phyloP scores from a whole-genome alignment of 805 yeast genomes.

The Ogataea populi-albae region DNA sequence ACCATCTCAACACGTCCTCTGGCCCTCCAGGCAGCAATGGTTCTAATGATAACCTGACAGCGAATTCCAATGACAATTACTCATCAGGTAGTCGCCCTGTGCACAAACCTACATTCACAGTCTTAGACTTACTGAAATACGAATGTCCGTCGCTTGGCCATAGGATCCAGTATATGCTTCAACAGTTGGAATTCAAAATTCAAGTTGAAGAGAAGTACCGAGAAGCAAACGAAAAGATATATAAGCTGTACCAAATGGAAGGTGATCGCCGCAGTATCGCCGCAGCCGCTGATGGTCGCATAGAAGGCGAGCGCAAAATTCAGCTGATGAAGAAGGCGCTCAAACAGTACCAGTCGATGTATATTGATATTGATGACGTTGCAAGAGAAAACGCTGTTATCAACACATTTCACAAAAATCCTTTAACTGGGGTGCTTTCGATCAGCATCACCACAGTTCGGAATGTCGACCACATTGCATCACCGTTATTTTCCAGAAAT shows the following conservation, averaged over 20 bases:
- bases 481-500: slow-evolving; percentile 71
- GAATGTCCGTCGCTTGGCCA: slow-evolving; percentile 95
- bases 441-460: slow-evolving; percentile 74
- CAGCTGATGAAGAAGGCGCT: slow-evolving; percentile 78
- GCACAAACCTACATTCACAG: slow-evolving; percentile 50
- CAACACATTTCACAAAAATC: slow-evolving; percentile 74
- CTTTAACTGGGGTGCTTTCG: slow-evolving; percentile 75
- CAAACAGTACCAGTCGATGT: slow-evolving; percentile 87
- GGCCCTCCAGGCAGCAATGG: too few species aligned
- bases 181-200: slow-evolving; percentile 87
- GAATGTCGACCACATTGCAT: slow-evolving; percentile 89
- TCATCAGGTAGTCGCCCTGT: slow-evolving; percentile 10
- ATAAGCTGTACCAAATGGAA: slow-evolving; percentile 80
- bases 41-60: too few species aligned
- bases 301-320: slow-evolving; percentile 82
- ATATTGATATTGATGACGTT: slow-evolving; percentile 66
- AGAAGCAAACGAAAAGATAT: slow-evolving; percentile 87
- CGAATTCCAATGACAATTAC: neutral
- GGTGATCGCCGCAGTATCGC: slow-evolving; percentile 84
- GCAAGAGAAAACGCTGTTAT: slow-evolving; percentile 63
- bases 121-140: slow-evolving; percentile 80
- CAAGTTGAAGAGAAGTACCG: slow-evolving; percentile 93
- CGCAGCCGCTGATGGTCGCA: slow-evolving; percentile 84
- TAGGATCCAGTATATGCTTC: slow-evolving; percentile 91
- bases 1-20: slow-evolving; percentile 1